These are phyloP conservation scores for Rhodomyrtus tomentosa DNA, from an alignment of 345 rosid species.

Conservation along the genomic window DNA sequence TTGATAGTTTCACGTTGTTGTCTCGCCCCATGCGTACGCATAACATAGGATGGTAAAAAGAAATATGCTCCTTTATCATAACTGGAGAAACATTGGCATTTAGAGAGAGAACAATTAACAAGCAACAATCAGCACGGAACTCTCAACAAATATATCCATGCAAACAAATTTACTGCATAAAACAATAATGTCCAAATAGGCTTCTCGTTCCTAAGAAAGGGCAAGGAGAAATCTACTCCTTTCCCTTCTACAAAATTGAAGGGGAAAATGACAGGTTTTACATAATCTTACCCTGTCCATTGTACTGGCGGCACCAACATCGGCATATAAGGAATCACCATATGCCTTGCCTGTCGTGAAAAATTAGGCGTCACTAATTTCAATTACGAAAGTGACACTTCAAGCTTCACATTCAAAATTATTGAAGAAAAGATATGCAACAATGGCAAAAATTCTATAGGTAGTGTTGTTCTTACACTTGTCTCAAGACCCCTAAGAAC, in stretches of 20 bases:
- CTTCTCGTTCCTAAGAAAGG: background rate
- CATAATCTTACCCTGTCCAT: constrained; percentile 81
- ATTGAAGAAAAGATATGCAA: background rate
- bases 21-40: constrained; percentile 93
- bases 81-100: constrained; percentile 31
- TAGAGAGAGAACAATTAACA: background rate
- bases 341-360: constrained; percentile 76
- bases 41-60: constrained; percentile 74
- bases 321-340: constrained; percentile 98
- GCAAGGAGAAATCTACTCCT: background rate
- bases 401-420: background rate
- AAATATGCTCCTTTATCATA: constrained; percentile 82
- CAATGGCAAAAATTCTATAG: background rate
- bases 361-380: background rate
- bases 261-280: background rate
- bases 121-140: background rate
- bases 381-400: background rate
- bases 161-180: background rate
- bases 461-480: constrained; percentile 46
- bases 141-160: background rate
- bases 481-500: constrained; percentile 78
- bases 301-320: constrained; percentile 88
- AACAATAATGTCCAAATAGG: background rate
- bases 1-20: constrained; percentile 56
- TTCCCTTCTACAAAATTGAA: background rate